Conservation (phyloP, 1,284 basidiomycete genomes). For the Trichosporon asahii region DNA sequence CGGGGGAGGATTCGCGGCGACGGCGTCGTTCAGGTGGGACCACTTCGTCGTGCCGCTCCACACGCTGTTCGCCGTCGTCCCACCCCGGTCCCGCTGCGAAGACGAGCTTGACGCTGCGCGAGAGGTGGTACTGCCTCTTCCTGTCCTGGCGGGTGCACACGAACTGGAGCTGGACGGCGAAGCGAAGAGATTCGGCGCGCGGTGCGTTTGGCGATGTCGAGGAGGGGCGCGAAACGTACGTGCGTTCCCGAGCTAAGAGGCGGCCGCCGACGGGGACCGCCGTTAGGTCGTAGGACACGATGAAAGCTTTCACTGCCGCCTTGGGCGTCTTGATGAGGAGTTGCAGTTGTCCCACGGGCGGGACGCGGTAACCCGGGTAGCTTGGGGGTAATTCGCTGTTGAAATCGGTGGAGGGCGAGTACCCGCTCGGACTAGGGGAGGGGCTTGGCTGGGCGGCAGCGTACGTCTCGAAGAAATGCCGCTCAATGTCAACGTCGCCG, state of each 20-base stretch:
- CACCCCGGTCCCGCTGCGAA: background rate
- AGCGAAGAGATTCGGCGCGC: constrained; percentile 40
- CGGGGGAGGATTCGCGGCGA: constrained; percentile 28
- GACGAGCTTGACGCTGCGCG: constrained; percentile 1
- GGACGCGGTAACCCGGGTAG: constrained; percentile 56
- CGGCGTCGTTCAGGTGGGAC: constrained; percentile 30
- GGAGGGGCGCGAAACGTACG: constrained; percentile 27
- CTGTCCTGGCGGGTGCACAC: constrained; percentile 26
- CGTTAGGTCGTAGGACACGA: constrained; percentile 56
- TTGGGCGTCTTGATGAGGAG: constrained; percentile 55
- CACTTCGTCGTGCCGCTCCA: constrained; percentile 30
- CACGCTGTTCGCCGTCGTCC: background rate
- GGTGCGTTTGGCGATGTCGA: background rate
- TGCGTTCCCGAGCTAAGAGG: constrained; percentile 46
- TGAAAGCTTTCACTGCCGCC: constrained; percentile 54
- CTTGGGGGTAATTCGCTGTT: background rate
- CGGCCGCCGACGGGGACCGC: constrained; percentile 44
- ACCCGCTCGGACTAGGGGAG: background rate
- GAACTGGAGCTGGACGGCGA: constrained; percentile 54
- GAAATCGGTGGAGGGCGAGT: background rate
- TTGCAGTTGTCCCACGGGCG: constrained; percentile 55
- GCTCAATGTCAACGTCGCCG: constrained; percentile 45
- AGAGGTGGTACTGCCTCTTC: background rate
- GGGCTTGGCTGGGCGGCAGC: background rate
- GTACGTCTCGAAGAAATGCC: constrained; percentile 32